Evolutionary conservation across 202 grass and related monocot species (phyloP).

Genomic region (Cymbopogon flexuosus): DNA sequence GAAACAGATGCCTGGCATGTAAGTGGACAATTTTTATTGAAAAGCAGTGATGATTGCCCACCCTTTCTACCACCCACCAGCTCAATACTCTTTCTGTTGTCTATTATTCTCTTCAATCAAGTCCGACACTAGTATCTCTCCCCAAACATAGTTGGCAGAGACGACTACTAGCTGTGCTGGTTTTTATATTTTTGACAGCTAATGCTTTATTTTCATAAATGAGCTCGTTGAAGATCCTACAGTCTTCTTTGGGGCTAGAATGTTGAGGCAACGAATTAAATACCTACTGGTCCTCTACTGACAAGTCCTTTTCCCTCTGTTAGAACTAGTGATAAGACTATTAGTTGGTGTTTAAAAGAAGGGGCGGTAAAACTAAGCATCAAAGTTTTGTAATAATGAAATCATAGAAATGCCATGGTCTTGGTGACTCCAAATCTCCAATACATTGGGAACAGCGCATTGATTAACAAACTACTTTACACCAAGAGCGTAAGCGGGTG

Average conservation of each 20-base stretch:
- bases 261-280: not conserved
- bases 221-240: not conserved
- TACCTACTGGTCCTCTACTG: constrained; percentile 4
- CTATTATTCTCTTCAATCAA: constrained; percentile 27
- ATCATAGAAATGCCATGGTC: not conserved
- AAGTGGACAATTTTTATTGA: constrained; percentile 18
- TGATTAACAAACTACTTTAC: not conserved
- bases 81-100: constrained; percentile 33
- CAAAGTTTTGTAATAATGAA: not conserved
- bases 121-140: constrained; percentile 12
- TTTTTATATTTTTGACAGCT: constrained; percentile 24
- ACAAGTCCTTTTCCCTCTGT: not conserved
- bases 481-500: not conserved
- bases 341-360: constrained; percentile 27
- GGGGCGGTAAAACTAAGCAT: not conserved
- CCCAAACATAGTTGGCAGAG: constrained; percentile 14
- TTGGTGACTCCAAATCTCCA: not conserved
- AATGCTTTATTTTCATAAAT: constrained; percentile 15
- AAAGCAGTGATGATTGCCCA: constrained; percentile 24
- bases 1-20: constrained; percentile 14
- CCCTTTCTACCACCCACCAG: constrained; percentile 25
- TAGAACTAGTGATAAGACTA: constrained; percentile 9
- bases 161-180: constrained; percentile 16
- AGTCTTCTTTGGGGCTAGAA: not conserved
- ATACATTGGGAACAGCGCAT: constrained; percentile 27